These are phyloP conservation scores for Eimeria maxima DNA, from an alignment of 169 alveolate species.

Conservation along the genomic window DNA sequence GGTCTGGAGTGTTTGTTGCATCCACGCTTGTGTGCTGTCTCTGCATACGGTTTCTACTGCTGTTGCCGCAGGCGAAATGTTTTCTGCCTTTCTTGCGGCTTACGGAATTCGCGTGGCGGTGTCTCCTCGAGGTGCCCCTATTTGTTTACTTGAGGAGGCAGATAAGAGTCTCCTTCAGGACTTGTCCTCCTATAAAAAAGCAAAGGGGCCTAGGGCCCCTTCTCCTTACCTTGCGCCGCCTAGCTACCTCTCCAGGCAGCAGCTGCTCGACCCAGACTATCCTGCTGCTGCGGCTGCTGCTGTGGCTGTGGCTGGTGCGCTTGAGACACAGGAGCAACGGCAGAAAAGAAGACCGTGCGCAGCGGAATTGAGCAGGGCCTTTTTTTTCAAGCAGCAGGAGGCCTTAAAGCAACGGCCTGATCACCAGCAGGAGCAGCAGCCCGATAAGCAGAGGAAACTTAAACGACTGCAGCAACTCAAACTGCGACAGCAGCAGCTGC, in stretches of 20 bases:
- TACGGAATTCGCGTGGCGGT: slow-evolving; percentile 43
- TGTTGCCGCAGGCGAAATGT: slow-evolving; percentile 15
- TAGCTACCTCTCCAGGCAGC: slow-evolving; percentile 48
- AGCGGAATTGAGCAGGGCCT: slow-evolving; percentile 54
- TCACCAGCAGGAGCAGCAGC: slow-evolving; percentile 10
- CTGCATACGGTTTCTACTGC: neutral
- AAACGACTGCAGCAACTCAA: slow-evolving; percentile 32
- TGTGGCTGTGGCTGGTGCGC: too few relatives aligned
- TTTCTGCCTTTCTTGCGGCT: slow-evolving; percentile 1
- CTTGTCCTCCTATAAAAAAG: slow-evolving; percentile 53
- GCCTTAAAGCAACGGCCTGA: neutral
- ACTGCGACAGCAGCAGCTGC: neutral
- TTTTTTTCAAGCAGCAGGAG: neutral
- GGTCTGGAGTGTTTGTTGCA: too few relatives aligned
- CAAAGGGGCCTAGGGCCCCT: slow-evolving; percentile 44
- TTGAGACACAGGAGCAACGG: neutral
- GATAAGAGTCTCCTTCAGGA: slow-evolving; percentile 68
- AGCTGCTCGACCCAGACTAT: slow-evolving; percentile 79
- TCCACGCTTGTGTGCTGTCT: too few relatives aligned
- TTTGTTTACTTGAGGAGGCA: neutral
- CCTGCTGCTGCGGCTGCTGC: slow-evolving; percentile 10
- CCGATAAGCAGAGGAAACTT: neutral
- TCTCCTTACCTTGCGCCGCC: slow-evolving; percentile 57
- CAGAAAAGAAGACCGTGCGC: slow-evolving; percentile 18
- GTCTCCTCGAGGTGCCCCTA: slow-evolving; percentile 2